Evolutionary conservation across 176 grass and related monocot genomes (phyloP), one percentile per base, ranked within the genome.

Genomic region (Typha latifolia): DNA sequence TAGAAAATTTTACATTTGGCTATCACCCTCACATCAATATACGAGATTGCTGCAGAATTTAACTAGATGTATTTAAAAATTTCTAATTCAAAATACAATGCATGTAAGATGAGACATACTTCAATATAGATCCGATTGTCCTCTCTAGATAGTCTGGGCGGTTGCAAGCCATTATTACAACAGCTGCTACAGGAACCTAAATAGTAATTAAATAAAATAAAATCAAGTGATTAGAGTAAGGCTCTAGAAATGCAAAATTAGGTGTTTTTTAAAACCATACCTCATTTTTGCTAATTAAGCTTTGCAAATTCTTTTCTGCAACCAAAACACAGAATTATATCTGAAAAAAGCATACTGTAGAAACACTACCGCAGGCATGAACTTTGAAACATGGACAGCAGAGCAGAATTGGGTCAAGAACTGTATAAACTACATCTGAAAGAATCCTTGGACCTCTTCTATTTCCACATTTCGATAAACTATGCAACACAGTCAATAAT

Each of bases 161-260:
- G 87, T 93, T 99, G 79, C 89, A 99, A 81, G 94, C 94, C 94
- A 99, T 93, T 63, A 99, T 78, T 43, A 99, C 89, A 75, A 99
- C 86, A 84, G 89, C 94, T 62, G 94, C 94, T 72, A 93, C 78
- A 81, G 83, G 85, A 51, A 68, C 81, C 90, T 95, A 67, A 62
- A 82, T 79, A 71, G 49, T 82, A 12, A 50, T 66, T 16, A 61
- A 27, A 81, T 21, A 9, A 70, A 69, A 49, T 74, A 65, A 50
- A 74, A 62, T 67, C 57, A 48, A 74, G 16, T 67, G 16, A 1
- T 3, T 67, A n/a, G 49, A 24, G 14, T 3, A 64, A 59, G 63
- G 68, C 5, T 49, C 67, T 11, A 24, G n/a, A 62, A 70, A 67
- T 47, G 52, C 9, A 67, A 68, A 47, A 5, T 64, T 57, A 72